A percentile compares a stretch with the other conserved stretches of the same genome.
These are phyloP conservation scores for Cryoendolithus antarcticus DNA, from an alignment of 2,329 filamentous ascomycete genomes.

Conservation along the genomic window DNA sequence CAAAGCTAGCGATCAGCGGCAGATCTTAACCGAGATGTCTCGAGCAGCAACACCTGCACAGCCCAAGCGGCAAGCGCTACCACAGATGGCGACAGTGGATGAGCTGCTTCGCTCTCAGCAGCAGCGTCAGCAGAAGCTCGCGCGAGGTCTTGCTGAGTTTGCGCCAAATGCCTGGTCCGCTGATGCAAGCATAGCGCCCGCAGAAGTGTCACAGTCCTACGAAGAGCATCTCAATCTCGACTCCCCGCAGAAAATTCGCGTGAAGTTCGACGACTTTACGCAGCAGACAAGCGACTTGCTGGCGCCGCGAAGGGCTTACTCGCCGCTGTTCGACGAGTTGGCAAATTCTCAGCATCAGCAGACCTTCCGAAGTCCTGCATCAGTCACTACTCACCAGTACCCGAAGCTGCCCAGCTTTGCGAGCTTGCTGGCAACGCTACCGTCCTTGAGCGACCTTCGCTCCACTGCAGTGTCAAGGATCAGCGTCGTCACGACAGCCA, in stretches of 20 bases:
- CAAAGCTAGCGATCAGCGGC: conserved; percentile 19
- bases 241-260: conserved; percentile 22
- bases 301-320: conserved; percentile 4
- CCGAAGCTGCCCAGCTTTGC: too few relatives aligned
- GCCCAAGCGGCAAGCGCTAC: neutral
- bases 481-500: too few relatives aligned
- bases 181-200: neutral
- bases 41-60: conserved; percentile 2
- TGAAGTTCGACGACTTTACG: conserved; percentile 24
- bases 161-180: neutral
- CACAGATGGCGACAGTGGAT: too few relatives aligned
- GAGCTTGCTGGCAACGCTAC: too few relatives aligned
- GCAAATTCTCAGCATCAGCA: conserved; percentile 9
- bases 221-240: conserved; percentile 24
- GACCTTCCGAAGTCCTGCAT: too few relatives aligned
- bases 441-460: too few relatives aligned
- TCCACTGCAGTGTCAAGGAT: too few relatives aligned
- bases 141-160: neutral
- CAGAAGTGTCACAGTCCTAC: conserved; percentile 11
- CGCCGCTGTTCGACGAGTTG: conserved; percentile 19
- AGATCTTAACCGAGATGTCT: conserved; percentile 16
- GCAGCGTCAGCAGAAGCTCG: neutral
- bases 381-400: too few relatives aligned
- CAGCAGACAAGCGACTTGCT: conserved; percentile 7
- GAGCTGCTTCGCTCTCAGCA: neutral